Percentiles rank a stretch among this genome's conserved stretches.
These are phyloP conservation scores for Pyricularia grisea DNA, from an alignment of 2,329 filamentous ascomycete species.

Conservation along the genomic window DNA sequence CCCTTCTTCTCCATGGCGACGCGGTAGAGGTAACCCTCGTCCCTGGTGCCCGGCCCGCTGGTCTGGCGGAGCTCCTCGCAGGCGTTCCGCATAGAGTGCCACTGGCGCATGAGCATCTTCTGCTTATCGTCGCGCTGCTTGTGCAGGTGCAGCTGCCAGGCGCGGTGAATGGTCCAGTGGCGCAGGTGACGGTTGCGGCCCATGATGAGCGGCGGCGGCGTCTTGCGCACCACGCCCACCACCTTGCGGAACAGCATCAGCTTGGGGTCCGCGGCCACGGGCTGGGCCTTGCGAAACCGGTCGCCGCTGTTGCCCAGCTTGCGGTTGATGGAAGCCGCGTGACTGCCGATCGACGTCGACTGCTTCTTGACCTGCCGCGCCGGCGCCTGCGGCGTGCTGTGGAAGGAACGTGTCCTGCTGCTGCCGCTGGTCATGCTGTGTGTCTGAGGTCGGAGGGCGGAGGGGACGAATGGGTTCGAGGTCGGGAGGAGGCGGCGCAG, in stretches of 20 bases:
- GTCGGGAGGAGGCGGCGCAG: not conserved
- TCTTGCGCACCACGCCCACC: slow-evolving; percentile 19
- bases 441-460: not conserved
- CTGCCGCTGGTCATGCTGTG: not conserved
- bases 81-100: slow-evolving; percentile 73
- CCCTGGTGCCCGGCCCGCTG: slow-evolving; percentile 44
- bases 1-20: slow-evolving; percentile 88
- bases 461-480: not conserved
- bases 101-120: slow-evolving; percentile 65
- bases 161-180: slow-evolving; percentile 98
- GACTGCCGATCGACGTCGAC: not conserved
- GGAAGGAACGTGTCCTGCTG: not conserved
- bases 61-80: slow-evolving; percentile 72
- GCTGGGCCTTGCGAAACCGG: slow-evolving; percentile 8
- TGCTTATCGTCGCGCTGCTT: slow-evolving; percentile 56
- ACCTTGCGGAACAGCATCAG: slow-evolving; percentile 22
- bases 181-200: slow-evolving; percentile 78
- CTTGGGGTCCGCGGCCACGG: slow-evolving; percentile 18
- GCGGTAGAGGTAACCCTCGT: slow-evolving; percentile 68
- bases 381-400: not conserved
- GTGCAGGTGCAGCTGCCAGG: slow-evolving; percentile 74
- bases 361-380: not conserved
- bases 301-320: not conserved
- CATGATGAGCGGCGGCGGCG: slow-evolving; percentile 68
- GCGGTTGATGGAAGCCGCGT: not conserved